These are phyloP conservation scores for Mucor mucedo DNA, from an alignment of 371 early-diverging fungal genomes.

Conservation along the genomic window DNA sequence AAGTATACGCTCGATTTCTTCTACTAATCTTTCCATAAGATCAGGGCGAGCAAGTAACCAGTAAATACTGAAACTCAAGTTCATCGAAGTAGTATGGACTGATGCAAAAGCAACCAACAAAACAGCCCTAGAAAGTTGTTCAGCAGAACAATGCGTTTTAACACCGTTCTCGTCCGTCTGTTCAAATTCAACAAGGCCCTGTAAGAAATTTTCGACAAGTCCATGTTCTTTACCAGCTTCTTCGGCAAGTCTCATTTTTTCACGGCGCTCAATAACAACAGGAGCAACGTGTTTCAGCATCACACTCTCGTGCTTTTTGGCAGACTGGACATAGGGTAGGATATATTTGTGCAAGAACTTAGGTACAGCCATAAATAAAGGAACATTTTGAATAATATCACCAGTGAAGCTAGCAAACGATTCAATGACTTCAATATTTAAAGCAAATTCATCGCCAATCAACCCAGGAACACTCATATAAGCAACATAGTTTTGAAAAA, in stretches of 20 bases:
- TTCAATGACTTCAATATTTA: constrained; percentile 31
- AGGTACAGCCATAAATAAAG: constrained; percentile 29
- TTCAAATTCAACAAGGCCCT: constrained; percentile 32
- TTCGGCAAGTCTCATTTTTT: constrained; percentile 13
- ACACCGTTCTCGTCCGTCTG: constrained; percentile 26
- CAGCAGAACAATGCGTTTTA: constrained; percentile 8
- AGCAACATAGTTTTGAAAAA: constrained; percentile 40
- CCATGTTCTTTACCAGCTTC: constrained; percentile 12
- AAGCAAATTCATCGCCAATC: constrained; percentile 35
- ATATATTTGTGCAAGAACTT: constrained; percentile 27
- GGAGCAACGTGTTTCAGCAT: constrained; percentile 37
- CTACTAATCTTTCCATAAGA: constrained; percentile 19
- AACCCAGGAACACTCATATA: constrained; percentile 47
- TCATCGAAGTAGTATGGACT: constrained; percentile 43
- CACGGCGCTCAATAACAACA: constrained; percentile 25
- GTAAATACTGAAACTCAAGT: constrained; percentile 31
- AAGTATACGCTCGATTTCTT: constrained; percentile 34
- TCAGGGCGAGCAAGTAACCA: constrained; percentile 49
- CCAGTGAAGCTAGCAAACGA: constrained; percentile 45
- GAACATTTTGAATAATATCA: constrained; percentile 38
- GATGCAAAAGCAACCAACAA: constrained; percentile 45
- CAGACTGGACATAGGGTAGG: constrained; percentile 31
- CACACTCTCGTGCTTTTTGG: constrained; percentile 14
- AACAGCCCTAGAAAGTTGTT: constrained; percentile 28
- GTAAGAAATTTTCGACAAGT: constrained; percentile 26